A percentile compares a stretch with the other conserved stretches of the same genome.
These are phyloP conservation scores for Phytophthora constricta DNA, from an alignment of 352 stramenopile genomes.

Conservation along the genomic window DNA sequence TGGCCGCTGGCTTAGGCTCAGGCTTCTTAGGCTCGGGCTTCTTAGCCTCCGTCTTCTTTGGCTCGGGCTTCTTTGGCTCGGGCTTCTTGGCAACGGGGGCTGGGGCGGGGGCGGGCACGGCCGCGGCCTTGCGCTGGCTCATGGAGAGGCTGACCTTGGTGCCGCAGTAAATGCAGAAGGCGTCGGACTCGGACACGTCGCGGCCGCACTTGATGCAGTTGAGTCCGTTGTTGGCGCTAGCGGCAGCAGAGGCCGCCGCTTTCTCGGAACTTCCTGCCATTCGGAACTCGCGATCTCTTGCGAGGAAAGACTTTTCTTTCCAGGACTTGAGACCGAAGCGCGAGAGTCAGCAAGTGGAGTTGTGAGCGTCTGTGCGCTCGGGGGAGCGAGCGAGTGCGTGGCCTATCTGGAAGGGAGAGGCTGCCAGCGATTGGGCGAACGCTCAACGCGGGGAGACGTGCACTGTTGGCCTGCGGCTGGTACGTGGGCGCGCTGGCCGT, in stretches of 20 bases:
- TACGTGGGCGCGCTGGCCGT: slow-evolving; percentile 2
- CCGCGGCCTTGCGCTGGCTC: slow-evolving; percentile 53
- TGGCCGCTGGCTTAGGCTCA: slow-evolving; percentile 18
- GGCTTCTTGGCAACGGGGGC: slow-evolving; percentile 14
- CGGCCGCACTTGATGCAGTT: slow-evolving; percentile 80
- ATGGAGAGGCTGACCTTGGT: slow-evolving; percentile 81
- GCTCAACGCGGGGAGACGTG: background rate
- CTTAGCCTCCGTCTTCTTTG: slow-evolving; percentile 29
- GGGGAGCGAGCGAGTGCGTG: too few species aligned
- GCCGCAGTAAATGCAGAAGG: slow-evolving; percentile 90
- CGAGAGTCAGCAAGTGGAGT: slow-evolving; percentile 57
- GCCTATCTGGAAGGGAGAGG: slow-evolving; percentile 35
- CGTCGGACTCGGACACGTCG: slow-evolving; percentile 73
- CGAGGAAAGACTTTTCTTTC: background rate
- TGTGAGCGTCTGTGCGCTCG: slow-evolving; percentile 33
- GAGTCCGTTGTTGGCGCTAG: slow-evolving; percentile 55
- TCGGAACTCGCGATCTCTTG: slow-evolving; percentile 12
- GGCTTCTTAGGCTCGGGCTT: slow-evolving; percentile 22
- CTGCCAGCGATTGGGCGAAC: slow-evolving; percentile 20
- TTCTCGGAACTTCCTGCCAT: slow-evolving; percentile 82
- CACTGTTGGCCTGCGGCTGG: background rate
- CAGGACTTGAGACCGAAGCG: slow-evolving; percentile 34
- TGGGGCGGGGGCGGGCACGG: slow-evolving; percentile 16
- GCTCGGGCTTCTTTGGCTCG: slow-evolving; percentile 29
- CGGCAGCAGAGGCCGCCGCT: slow-evolving; percentile 41